Base-by-base conservation (phyloP, 257 asterid genomes). In the Nicotiana otophora region DNA sequence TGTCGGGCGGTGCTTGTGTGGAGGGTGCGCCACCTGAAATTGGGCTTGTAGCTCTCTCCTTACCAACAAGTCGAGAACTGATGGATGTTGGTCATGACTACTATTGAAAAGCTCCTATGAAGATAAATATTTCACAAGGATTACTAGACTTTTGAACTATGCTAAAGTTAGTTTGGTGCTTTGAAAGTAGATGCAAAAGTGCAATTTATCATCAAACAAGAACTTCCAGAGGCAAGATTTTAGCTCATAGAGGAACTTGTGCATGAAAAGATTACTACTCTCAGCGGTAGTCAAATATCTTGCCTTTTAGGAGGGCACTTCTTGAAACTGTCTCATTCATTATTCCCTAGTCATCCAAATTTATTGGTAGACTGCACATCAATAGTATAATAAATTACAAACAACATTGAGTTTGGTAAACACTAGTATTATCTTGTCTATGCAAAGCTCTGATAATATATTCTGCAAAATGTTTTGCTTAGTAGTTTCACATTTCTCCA, bases 401-500 rank as follows among this genome's bases (percentile, higher is more conserved):
- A 80, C 82, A 23, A 2, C 53, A 54, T 46, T 15, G 51, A 19
- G 30, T 7, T 4, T 8, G 4, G 7, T 5, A 30, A 42, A 53
- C 58, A 36, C 42, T 64, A 39, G 3, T 64, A 78, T n/a, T 77
- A 31, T 16, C 39, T 15, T 48, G 62, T 79, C 75, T 79, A 61
- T 20, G 58, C 75, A 77, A 42, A 74, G 48, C 66, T 81, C 36
- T 26, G 10, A 4, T 26, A 51, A 77, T 1, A 62, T 54, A 36
- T 78, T 66, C 82, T 63, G 69, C 58, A 36, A 42, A 42, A 85
- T 28, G 67, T 36, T 11, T 23, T 36, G 31, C 12, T 14, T 20
- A 1, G 5, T 54, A 5, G 14, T 53, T 78, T 88, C 84, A 96
- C 96, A 94, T 91, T 86, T 96, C 99, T 87, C 99, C 99, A 0